Conservation (phyloP, 768 basidiomycete genomes). For the Podaxis carcinomalis region DNA sequence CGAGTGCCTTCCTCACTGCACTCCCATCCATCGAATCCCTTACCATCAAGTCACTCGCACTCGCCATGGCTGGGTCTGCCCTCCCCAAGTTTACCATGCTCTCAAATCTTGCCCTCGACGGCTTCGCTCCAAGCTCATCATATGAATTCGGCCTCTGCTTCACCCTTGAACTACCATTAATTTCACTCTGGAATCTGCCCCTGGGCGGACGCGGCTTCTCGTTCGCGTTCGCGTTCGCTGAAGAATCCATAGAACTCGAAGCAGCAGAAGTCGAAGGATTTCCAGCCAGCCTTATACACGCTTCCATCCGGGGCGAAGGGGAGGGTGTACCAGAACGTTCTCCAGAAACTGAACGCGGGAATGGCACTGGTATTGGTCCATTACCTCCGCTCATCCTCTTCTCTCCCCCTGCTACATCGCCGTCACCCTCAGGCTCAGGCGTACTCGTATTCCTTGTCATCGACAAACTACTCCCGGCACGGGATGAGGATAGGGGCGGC, state of each 20-base stretch:
- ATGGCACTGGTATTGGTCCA: conserved; percentile 44
- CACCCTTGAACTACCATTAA: conserved; percentile 54
- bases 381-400: conserved; percentile 3
- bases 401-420: conserved; percentile 18
- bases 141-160: conserved; percentile 61
- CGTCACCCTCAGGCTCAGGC: conserved; percentile 19
- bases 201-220: conserved; percentile 41
- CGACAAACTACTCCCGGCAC: conserved; percentile 28
- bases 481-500: conserved; percentile 27
- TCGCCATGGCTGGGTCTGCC: conserved; percentile 44
- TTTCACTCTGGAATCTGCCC: conserved; percentile 71
- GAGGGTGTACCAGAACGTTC: conserved; percentile 31
- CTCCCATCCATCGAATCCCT: conserved; percentile 64
- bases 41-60: conserved; percentile 61
- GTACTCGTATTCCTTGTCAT: conserved; percentile 22
- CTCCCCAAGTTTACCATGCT: conserved; percentile 62
- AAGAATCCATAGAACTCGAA: conserved; percentile 33
- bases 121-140: conserved; percentile 58
- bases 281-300: neutral
- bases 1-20: conserved; percentile 60
- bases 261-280: conserved; percentile 29
- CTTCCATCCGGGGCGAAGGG: conserved; percentile 7
- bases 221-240: conserved; percentile 27
- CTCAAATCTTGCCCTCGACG: conserved; percentile 62
- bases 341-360: conserved; percentile 56